Evolutionary conservation across 352 stramenopile species (phyloP).

Genomic region (Phytophthora hybrid): DNA sequence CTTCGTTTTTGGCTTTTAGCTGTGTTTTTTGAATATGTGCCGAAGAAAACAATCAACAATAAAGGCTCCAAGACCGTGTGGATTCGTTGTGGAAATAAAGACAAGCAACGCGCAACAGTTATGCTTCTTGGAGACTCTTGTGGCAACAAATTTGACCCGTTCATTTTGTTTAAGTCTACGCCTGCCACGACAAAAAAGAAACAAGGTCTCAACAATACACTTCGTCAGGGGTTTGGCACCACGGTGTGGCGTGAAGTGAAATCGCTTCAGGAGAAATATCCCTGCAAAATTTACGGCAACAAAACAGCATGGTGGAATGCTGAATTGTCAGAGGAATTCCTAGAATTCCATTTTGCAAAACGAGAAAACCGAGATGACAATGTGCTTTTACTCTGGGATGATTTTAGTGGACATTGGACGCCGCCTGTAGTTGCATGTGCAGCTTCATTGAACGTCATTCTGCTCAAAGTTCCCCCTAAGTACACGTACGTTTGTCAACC

Average conservation of each 20-base stretch:
- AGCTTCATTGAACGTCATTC: not conserved
- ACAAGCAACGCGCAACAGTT: too few species aligned
- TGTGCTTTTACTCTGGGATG: not conserved
- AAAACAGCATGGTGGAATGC: not conserved
- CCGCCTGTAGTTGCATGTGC: not conserved
- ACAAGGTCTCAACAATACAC: not conserved
- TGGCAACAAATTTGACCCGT: slow-evolving; percentile 36
- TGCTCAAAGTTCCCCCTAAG: not conserved
- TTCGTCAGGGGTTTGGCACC: not conserved
- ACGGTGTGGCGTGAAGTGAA: not conserved
- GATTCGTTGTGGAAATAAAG: too few species aligned
- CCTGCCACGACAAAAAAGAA: not conserved
- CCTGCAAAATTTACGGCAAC: not conserved
- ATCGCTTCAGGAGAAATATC: not conserved
- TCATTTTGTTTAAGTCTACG: not conserved
- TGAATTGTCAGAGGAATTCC: not conserved
- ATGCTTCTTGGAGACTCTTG: slow-evolving; percentile 28
- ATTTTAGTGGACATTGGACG: not conserved
- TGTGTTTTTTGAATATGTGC: not conserved
- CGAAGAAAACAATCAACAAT: too few species aligned
- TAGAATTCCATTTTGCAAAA: not conserved
- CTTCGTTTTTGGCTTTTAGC: not conserved
- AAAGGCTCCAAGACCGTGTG: too few species aligned
- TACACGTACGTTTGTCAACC: not conserved
- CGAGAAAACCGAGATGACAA: not conserved